Evolutionary conservation across 1,139 yeast species (phyloP).

Genomic region (Geotrichum fermentans): DNA sequence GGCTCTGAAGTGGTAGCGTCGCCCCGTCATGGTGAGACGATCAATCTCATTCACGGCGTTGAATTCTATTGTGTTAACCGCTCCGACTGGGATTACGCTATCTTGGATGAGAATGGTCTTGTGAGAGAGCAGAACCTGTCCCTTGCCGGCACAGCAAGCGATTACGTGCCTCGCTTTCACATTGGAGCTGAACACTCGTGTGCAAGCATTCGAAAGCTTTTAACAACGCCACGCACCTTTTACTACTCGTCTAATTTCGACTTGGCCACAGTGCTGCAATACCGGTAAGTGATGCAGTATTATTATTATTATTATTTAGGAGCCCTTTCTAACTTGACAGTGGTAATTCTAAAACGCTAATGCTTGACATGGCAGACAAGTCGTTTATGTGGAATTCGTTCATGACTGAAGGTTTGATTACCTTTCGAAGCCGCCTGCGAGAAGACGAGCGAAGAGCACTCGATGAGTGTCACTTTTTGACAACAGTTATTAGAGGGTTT

Average conservation of each 20-base stretch:
- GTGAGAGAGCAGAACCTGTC: constrained; percentile 39
- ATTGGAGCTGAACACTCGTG: constrained; percentile 68
- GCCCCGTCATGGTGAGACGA: constrained; percentile 74
- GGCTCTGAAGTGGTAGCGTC: constrained; percentile 73
- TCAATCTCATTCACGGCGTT: constrained; percentile 73
- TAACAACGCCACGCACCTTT: constrained; percentile 76
- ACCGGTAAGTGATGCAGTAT: constrained; percentile 29
- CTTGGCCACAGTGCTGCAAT: constrained; percentile 75
- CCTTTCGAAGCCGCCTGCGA: constrained; percentile 68
- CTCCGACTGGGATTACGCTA: constrained; percentile 74
- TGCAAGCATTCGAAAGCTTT: constrained; percentile 64
- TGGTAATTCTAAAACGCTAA: constrained; percentile 38
- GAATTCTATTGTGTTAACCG: constrained; percentile 76
- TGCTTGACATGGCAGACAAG: constrained; percentile 47
- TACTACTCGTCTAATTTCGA: constrained; percentile 92
- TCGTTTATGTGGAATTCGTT: constrained; percentile 97
- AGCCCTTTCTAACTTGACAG: constrained; percentile 29
- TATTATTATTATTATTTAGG: constrained; percentile 32
- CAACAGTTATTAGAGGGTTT: constrained; percentile 91
- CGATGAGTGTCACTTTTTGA: constrained; percentile 73
- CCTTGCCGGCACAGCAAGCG: constrained; percentile 26
- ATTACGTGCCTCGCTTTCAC: constrained; percentile 26
- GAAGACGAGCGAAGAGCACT: constrained; percentile 51
- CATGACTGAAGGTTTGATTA: constrained; percentile 76
- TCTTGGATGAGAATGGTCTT: constrained; percentile 60